phyloP scores from a whole-genome alignment of 139 green algal species.

The Parachlorella kessleri region DNA sequence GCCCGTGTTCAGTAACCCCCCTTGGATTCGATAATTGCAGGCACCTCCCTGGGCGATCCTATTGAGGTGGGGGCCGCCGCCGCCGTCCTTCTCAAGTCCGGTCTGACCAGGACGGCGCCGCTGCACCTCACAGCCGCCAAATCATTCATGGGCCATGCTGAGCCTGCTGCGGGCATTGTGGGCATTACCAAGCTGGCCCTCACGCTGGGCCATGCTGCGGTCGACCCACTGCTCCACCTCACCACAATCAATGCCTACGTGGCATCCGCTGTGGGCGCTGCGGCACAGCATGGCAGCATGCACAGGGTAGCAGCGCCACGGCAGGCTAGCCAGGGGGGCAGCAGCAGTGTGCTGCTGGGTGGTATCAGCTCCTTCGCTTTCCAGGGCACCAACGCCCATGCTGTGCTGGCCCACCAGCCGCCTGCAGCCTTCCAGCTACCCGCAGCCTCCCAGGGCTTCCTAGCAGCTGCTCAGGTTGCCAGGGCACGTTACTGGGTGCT shows the following conservation, averaged over 20 bases:
- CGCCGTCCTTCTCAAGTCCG: constrained; percentile 25
- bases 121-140: constrained; percentile 78
- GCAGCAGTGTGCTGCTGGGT: background rate
- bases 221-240: constrained; percentile 52
- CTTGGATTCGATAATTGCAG: too few relatives aligned
- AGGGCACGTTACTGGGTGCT: constrained; percentile 28
- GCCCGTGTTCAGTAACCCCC: too few relatives aligned
- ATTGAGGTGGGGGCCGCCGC: constrained; percentile 83
- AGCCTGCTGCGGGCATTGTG: constrained; percentile 80
- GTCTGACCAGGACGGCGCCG: constrained; percentile 20
- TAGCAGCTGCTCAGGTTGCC: background rate
- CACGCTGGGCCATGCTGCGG: constrained; percentile 9
- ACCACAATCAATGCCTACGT: constrained; percentile 62
- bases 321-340: background rate
- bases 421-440: background rate
- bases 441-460: background rate
- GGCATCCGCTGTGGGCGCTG: constrained; percentile 39
- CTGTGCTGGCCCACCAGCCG: constrained; percentile 23
- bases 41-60: constrained; percentile 73
- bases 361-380: constrained; percentile 84
- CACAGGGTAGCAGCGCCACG: constrained; percentile 28
- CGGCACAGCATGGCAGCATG: background rate
- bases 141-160: constrained; percentile 80
- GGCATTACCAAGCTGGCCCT: constrained; percentile 63
- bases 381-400: constrained; percentile 72